These are phyloP conservation scores for Termitomyces sp. DNA, from an alignment of 768 basidiomycete species.

Conservation along the genomic window DNA sequence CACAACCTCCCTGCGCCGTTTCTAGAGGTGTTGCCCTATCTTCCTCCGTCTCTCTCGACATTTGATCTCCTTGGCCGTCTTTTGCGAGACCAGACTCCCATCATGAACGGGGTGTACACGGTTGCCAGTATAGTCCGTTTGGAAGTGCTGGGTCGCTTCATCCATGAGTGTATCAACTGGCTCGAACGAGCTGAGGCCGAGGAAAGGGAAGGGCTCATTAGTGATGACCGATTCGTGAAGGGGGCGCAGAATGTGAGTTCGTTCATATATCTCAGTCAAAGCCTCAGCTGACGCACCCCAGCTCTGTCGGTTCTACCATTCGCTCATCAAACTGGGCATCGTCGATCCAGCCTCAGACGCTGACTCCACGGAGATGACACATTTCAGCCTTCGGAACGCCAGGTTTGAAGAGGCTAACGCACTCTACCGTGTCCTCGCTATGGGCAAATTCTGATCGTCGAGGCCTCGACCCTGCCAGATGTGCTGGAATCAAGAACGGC, in stretches of 20 bases:
- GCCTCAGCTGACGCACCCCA: constrained; percentile 21
- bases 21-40: constrained; percentile 57
- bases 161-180: constrained; percentile 67
- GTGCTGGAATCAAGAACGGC: not conserved
- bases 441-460: constrained; percentile 32
- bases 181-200: constrained; percentile 68
- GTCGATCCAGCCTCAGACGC: constrained; percentile 61
- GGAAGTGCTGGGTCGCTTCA: constrained; percentile 67
- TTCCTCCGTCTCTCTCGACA: constrained; percentile 70
- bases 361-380: constrained; percentile 74
- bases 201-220: constrained; percentile 62
- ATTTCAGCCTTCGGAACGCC: constrained; percentile 69
- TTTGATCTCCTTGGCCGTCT: constrained; percentile 73
- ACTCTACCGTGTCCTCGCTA: constrained; percentile 64
- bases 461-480: not conserved
- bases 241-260: constrained; percentile 65
- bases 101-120: constrained; percentile 43
- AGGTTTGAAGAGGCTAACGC: constrained; percentile 75
- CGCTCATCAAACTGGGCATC: constrained; percentile 63
- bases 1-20: constrained; percentile 43
- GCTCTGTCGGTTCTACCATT: constrained; percentile 76
- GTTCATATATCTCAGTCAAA: not conserved
- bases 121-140: constrained; percentile 60
- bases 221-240: constrained; percentile 70
- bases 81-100: constrained; percentile 54